These are phyloP conservation scores for Entoloma clypeatum DNA, from an alignment of 1,284 basidiomycete genomes.

Conservation along the genomic window DNA sequence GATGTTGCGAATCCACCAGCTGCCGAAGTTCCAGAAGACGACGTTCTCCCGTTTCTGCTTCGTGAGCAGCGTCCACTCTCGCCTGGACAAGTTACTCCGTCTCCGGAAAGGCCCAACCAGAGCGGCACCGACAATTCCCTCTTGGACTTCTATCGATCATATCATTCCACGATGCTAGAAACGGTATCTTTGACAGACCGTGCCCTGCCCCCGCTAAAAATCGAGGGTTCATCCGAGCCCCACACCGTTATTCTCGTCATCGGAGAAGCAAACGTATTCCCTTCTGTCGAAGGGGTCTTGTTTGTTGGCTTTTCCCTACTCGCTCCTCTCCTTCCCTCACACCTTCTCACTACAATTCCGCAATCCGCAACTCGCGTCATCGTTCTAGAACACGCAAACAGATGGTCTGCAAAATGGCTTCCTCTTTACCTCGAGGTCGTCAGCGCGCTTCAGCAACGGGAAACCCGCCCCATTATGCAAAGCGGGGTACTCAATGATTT, in stretches of 20 bases:
- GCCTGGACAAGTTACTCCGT: conserved; percentile 25
- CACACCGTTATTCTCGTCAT: conserved; percentile 71
- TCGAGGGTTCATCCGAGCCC: conserved; percentile 47
- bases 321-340: conserved; percentile 68
- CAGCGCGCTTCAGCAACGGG: conserved; percentile 64
- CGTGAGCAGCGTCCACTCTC: conserved; percentile 34
- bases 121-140: conserved; percentile 21
- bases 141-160: conserved; percentile 46
- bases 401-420: conserved; percentile 83
- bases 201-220: conserved; percentile 49
- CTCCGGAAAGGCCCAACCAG: conserved; percentile 16
- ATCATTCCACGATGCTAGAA: conserved; percentile 60
- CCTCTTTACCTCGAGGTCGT: conserved; percentile 85
- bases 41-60: conserved; percentile 56
- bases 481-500: conserved; percentile 58
- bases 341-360: conserved; percentile 65
- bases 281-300: conserved; percentile 54
- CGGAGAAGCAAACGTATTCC: conserved; percentile 47
- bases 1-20: conserved; percentile 33
- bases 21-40: conserved; percentile 54
- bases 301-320: conserved; percentile 72
- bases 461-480: conserved; percentile 52
- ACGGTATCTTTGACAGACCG: conserved; percentile 62
- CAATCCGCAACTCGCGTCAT: conserved; percentile 67
- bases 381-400: conserved; percentile 79